These are phyloP conservation scores for Gigaspora rosea DNA, from an alignment of 192 early-diverging fungal species.

Conservation along the genomic window DNA sequence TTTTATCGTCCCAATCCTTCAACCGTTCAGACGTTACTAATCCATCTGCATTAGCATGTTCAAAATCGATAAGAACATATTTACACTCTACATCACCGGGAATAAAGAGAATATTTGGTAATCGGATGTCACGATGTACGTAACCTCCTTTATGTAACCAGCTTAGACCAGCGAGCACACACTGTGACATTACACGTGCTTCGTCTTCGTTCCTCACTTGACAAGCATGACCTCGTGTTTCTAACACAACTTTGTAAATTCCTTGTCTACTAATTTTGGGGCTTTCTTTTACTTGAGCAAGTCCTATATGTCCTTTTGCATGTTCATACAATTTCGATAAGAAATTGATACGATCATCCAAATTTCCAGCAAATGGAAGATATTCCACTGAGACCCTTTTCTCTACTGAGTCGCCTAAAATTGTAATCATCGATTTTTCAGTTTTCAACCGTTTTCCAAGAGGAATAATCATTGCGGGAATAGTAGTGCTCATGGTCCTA, in stretches of 20 bases:
- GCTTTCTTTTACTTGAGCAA: slow-evolving; percentile 9
- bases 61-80: slow-evolving; percentile 30
- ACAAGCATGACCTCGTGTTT: slow-evolving; percentile 8
- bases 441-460: slow-evolving; percentile 20
- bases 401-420: slow-evolving; percentile 24
- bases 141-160: too few relatives aligned
- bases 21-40: slow-evolving; percentile 7
- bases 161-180: slow-evolving; percentile 1
- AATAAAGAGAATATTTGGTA: slow-evolving; percentile 24
- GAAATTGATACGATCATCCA: slow-evolving; percentile 1
- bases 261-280: slow-evolving; percentile 1
- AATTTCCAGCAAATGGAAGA: slow-evolving; percentile 7
- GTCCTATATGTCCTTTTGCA: slow-evolving; percentile 11
- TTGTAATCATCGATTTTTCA: slow-evolving; percentile 20
- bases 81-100: background rate
- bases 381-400: slow-evolving; percentile 15
- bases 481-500: slow-evolving; percentile 7
- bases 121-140: background rate
- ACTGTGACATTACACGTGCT: background rate
- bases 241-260: slow-evolving; percentile 21
- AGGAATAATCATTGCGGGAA: slow-evolving; percentile 5
- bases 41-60: slow-evolving; percentile 22
- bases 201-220: slow-evolving; percentile 14
- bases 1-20: slow-evolving; percentile 17
- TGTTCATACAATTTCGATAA: slow-evolving; percentile 2